Base-by-base conservation (phyloP, 768 basidiomycete genomes). In the Rhodosporidiobolus odoratus region DNA sequence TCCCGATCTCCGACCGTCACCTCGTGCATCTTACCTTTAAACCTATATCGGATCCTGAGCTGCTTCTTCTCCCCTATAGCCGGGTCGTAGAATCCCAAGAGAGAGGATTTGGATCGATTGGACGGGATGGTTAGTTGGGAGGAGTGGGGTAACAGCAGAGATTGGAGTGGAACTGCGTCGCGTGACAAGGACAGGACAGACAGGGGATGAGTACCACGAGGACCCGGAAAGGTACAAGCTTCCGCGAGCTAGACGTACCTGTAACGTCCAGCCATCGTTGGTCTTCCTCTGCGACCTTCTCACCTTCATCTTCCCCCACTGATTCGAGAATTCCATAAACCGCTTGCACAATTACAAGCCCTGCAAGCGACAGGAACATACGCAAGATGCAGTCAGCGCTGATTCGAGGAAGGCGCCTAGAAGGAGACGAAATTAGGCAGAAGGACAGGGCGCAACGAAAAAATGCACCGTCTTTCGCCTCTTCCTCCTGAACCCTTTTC, bases 61-160 rank as follows among this genome's bases (percentile, higher is more conserved):
- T 82, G 81, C 81, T 94, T 93, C 58, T 84, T 80, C 64, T 84
- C 82, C n/a, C 86, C 86, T 21, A 89, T 87, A 25, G 87, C 87
- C 65, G 90, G 89, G 81, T 95, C 92, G 77, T 85, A 87, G 82
- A 96, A 92, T n/a, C 92, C 92, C 76, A 90, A 87, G 48, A 95
- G 82, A 35, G 86, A 84, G 68, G 86, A 82, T 84, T 94, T 95
- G 57, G 85, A 82, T 75, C 87, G 83, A 56, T 86, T 87, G 61
- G 86, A 86, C 50, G 91, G 86, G 71, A 94, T 87, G 77, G 86
- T 85, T 60, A 96, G 77, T 77, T 91, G 90, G 1, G 88, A 88
- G 73, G 87, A 84, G 75, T 85, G 84, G 15, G 69, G 38, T 0
- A 65, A 56, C 59, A 95, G 89, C 30, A 93, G 82, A 27, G 89